Evolutionary conservation across 345 rosid genomes (phyloP).

Genomic region (Triadica sebifera): DNA sequence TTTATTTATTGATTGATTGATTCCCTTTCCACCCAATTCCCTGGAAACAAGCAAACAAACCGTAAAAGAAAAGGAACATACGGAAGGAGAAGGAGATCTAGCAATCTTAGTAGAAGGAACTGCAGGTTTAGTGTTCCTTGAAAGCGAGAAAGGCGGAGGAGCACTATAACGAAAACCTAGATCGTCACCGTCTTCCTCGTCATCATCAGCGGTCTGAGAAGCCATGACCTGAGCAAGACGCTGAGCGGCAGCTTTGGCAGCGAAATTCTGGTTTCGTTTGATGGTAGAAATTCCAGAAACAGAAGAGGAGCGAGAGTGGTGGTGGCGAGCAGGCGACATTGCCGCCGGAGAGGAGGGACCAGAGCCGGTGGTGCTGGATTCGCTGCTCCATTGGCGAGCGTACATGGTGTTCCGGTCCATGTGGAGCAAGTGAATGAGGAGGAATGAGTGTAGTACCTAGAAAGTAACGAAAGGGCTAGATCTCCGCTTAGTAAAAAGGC

Average conservation of each 20-base stretch:
- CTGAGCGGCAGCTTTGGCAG: conserved; percentile 92
- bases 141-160: conserved; percentile 72
- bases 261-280: conserved; percentile 59
- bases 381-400: conserved; percentile 26
- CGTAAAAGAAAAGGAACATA: conserved; percentile 21
- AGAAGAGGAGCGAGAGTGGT: conserved; percentile 31
- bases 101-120: conserved; percentile 43
- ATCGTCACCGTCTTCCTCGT: conserved; percentile 58
- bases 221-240: conserved; percentile 97
- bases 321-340: conserved; percentile 20
- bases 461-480: background rate
- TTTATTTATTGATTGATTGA: too few species aligned
- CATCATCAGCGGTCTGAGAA: conserved; percentile 69
- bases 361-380: conserved; percentile 7
- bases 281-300: conserved; percentile 22
- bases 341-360: background rate
- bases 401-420: conserved; percentile 21
- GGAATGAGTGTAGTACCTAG: background rate
- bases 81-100: conserved; percentile 96
- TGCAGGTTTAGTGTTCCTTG: conserved; percentile 47
- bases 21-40: too few species aligned
- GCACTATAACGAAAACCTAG: conserved; percentile 82
- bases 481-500: background rate
- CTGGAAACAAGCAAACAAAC: too few species aligned
- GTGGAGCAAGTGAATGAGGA: too few species aligned